These are phyloP conservation scores for Scenedesmus sp. DNA, from an alignment of 163 green algal species.

Conservation along the genomic window DNA sequence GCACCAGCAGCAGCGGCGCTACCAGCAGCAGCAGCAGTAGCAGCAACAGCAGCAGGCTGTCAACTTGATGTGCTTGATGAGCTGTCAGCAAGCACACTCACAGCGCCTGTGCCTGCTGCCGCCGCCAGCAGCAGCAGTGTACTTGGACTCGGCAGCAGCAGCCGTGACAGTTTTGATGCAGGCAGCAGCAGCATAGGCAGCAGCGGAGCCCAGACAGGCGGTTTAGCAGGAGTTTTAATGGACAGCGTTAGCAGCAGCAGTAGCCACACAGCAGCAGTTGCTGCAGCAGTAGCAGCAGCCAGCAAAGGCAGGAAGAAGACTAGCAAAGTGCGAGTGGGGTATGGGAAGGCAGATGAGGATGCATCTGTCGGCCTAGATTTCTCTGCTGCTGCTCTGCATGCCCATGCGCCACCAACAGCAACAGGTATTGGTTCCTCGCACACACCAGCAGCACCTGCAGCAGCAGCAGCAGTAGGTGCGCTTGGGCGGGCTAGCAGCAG, in stretches of 20 bases:
- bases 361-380: neutral
- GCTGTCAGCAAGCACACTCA: neutral
- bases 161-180: neutral
- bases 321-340: constrained; percentile 32
- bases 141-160: neutral
- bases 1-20: neutral
- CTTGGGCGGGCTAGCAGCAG: neutral
- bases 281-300: constrained; percentile 21
- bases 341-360: constrained; percentile 31
- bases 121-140: neutral
- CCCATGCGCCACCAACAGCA: constrained; percentile 8
- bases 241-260: neutral
- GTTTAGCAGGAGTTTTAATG: neutral
- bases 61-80: neutral
- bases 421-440: neutral
- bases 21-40: neutral
- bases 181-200: constrained; percentile 1
- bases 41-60: neutral
- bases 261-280: neutral
- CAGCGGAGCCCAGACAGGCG: neutral
- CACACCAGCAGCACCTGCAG: neutral
- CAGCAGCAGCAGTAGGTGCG: constrained; percentile 16
- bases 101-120: neutral
- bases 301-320: constrained; percentile 48
- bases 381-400: constrained; percentile 1